phyloP scores from a whole-genome alignment of 1,139 yeast species.

The Yamadazyma atlantica region DNA sequence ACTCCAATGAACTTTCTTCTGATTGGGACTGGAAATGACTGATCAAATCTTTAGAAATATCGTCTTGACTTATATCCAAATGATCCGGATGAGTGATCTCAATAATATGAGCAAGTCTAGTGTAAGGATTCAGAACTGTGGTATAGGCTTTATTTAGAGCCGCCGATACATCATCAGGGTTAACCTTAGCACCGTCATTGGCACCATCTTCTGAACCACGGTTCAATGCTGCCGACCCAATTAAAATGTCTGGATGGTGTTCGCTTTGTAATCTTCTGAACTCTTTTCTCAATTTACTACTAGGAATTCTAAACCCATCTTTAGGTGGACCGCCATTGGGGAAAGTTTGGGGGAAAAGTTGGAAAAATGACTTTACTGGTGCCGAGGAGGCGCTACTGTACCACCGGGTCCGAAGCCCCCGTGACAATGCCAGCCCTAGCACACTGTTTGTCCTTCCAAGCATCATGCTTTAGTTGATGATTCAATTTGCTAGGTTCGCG shows the following conservation, averaged over 20 bases:
- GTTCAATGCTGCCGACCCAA: slow-evolving; percentile 26
- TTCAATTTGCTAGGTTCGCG: too few relatives aligned
- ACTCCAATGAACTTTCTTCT: slow-evolving; percentile 31
- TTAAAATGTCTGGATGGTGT: slow-evolving; percentile 75
- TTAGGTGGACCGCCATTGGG: slow-evolving; percentile 68
- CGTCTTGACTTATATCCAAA: slow-evolving; percentile 42
- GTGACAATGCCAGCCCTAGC: too few relatives aligned
- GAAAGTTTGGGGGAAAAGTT: slow-evolving; percentile 73
- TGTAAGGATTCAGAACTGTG: slow-evolving; percentile 66
- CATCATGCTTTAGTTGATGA: too few relatives aligned
- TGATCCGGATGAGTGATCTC: slow-evolving; percentile 38
- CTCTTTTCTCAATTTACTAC: slow-evolving; percentile 62
- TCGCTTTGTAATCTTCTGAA: slow-evolving; percentile 69
- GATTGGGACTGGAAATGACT: slow-evolving; percentile 31
- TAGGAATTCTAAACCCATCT: slow-evolving; percentile 59
- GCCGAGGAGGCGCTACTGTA: slow-evolving; percentile 4
- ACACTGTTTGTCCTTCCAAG: too few relatives aligned
- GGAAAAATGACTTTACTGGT: slow-evolving; percentile 39
- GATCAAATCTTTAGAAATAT: slow-evolving; percentile 36
- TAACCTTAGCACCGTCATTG: slow-evolving; percentile 10
- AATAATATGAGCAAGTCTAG: slow-evolving; percentile 48
- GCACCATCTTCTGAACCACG: slow-evolving; percentile 12
- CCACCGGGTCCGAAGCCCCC: neutral
- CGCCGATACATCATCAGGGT: slow-evolving; percentile 41
- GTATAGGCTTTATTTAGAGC: slow-evolving; percentile 74